Base-by-base conservation (phyloP, 768 basidiomycete genomes). In the Leucocoprinus leucothites region DNA sequence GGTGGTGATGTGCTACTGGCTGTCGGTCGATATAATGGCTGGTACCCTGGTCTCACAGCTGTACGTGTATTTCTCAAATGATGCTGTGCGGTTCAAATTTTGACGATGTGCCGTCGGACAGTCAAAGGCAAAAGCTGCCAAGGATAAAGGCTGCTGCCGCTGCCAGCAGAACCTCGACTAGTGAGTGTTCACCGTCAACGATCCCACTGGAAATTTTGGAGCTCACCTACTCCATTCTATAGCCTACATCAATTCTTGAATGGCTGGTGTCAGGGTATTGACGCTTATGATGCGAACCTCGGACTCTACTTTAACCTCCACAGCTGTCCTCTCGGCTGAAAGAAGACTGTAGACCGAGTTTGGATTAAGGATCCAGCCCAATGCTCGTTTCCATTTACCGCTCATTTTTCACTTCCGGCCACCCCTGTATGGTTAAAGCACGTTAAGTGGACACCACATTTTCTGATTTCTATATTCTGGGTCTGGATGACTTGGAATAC, bases 101-200 rank as follows among this genome's bases (percentile, higher is more conserved):
- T 54, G 31, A 19, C 48, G 34, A 51, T 41, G 40, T 53, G 54
- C 41, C 46, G 44, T 35, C 28, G 45, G 41, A 44, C 53, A 86
- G 84, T 65, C 18, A 0, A 60, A 78, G 25, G 87, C 86, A 18
- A 87, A 83, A 51, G 80, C 81, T 56, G 85, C 85, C 42, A 78
- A 73, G 9, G 49, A 72, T 47, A 70, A 74, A 1, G 31, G 63
- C 46, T 89, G 87, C 73, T 89, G 86, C 69, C 71, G 66, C 43
- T 86, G 86, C 68, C 91, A 92, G 74, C 86, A 91, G 66, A 94
- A 94, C 72, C 75, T 91, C 46, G 92, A 93, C 71, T 94, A 94
- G 89, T 87, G 63, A 61, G 86, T 75, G 28, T 8, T 18, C 11
- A 11, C 31, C 31, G 11, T 31, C 11, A n/a, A n/a, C n/a, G 24